Evolutionary conservation across 2,329 filamentous ascomycete species (phyloP), one percentile per base, ranked within the genome.

Genomic region (Calonectria ilicicola): DNA sequence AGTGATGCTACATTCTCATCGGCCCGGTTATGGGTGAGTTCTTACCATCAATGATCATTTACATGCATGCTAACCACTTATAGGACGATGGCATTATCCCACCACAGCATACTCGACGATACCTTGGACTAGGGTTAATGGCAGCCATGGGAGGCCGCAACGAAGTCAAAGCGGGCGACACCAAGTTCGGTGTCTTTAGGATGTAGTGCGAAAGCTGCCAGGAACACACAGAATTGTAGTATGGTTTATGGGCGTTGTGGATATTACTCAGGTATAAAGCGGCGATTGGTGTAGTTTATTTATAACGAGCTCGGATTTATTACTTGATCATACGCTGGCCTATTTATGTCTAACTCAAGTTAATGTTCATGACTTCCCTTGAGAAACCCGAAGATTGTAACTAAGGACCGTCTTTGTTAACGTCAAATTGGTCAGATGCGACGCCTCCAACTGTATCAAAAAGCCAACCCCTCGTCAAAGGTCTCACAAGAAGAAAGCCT

Each of bases 1-100:
- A 98, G 94, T 67, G 94, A 98, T 78, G 95, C 95, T 0, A 91
- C 93, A 0, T 98, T 95, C 84, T 97, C 95, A 1, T 95, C 93
- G 38, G 96, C 97, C 6, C 90, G 96, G 74, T 84, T 98, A 78
- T 99, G 97, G 97, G 96, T 90, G 78, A 84, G 88, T 86, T 49
- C 5, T 14, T 3, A 17, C 42, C 35, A 12, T 35, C 23, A 15
- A 7, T 10, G 9, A 19, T 15, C 2, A 1, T 7, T 46, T 19
- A 40, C 23, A 17, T 8, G 21, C 19, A 26, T 44, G 51, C 74
- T 79, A 69, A 74, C 51, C n/a, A 47, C 27, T 19, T 14, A 5
- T 15, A 92, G 90, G 91, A 96, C 79, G 94, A 96, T 78, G 94
- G 94, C 17, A 90, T 96, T 46, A 96, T 96, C 65, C 93, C 92